Percentiles rank a stretch among this genome's conserved stretches.
Evolutionary conservation across 2,329 filamentous ascomycete species (phyloP).

Genomic region (Dothideomycetidae sp.): DNA sequence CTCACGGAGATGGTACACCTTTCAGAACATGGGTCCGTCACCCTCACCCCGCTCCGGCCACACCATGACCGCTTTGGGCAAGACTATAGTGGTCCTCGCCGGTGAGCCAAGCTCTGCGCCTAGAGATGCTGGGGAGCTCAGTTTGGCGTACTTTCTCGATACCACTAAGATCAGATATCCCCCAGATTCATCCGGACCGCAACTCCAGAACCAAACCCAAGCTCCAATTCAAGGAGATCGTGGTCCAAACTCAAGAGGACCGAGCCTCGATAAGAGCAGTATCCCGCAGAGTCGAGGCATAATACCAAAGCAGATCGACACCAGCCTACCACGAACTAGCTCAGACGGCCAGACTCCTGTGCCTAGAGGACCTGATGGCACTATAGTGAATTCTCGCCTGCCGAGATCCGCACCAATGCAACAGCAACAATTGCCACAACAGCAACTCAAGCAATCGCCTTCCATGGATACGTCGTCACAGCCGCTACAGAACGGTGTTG

Average conservation of each 20-base stretch:
- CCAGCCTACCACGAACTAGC: slow-evolving; percentile 13
- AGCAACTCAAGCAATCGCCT: slow-evolving; percentile 47
- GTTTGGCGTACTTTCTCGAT: slow-evolving; percentile 80
- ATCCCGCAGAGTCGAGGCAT: slow-evolving; percentile 13
- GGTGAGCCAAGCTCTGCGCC: slow-evolving; percentile 86
- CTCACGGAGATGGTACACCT: slow-evolving; percentile 92
- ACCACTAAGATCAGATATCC: slow-evolving; percentile 95
- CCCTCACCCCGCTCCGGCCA: slow-evolving; percentile 88
- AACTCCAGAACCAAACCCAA: slow-evolving; percentile 15
- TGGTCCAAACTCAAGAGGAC: slow-evolving; percentile 18
- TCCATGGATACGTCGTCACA: slow-evolving; percentile 6
- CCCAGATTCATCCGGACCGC: slow-evolving; percentile 32
- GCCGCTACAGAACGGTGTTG: slow-evolving; percentile 1
- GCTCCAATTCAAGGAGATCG: slow-evolving; percentile 20
- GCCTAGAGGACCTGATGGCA: slow-evolving; percentile 23
- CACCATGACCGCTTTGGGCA: slow-evolving; percentile 91
- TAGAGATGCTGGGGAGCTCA: slow-evolving; percentile 67
- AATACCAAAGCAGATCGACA: slow-evolving; percentile 18
- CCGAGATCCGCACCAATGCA: slow-evolving; percentile 42
- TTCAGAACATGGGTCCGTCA: slow-evolving; percentile 97
- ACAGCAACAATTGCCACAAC: slow-evolving; percentile 43
- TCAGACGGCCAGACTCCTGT: slow-evolving; percentile 17
- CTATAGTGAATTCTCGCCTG: slow-evolving; percentile 39
- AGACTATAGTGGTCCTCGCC: slow-evolving; percentile 80
- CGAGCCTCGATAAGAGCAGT: slow-evolving; percentile 20